Base-by-base conservation (phyloP, 2,329 filamentous ascomycete species). In the Juglanconis juglandina region DNA sequence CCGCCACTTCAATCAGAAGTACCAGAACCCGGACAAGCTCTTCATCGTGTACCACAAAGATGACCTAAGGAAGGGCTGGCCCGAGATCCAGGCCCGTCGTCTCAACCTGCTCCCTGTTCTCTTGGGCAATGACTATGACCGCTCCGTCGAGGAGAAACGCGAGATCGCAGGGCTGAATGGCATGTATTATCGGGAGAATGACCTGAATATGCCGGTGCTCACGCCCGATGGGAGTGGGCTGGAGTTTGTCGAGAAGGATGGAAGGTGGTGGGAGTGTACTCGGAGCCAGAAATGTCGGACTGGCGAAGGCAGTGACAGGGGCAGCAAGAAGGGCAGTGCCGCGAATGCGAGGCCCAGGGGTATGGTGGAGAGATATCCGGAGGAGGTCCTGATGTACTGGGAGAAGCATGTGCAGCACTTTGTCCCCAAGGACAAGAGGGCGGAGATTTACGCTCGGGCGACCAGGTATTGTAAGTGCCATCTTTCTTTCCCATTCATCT, bases 1-100 rank as follows among this genome's bases (percentile, higher is more conserved):
- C 56, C 62, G 59, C 35, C 62, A 64, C 53, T 64, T 64, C 56
- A 64, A 64, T 34, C 59, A 62, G 14, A 56, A 59, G 50, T 64
- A 64, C 53, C 35, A 52, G n/a, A 55, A 30, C 37, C 53, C 56
- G 8, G 59, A 57, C 56, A 62, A 57, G 56, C 56, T 59, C 13
- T 62, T 64, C 44, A 64, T 64, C 53, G 48, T 64, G 30, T 62
- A 62, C 56, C 48, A 55, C 50, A 61, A 58, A 51, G 61, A 58
- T 33, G 61, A 63, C 61, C 56, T 56, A 32, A 51, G 49, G 58
- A 58, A 52, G 58, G 58, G 58, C 6, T 63, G 61, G 61, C 52
- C 55, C 34, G 47, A 51, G n/a, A 63, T 63, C 51, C 60, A 57
- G 46, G 30, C 17, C 11, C 58, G 41, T 44, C 61, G 61, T 8